Evolutionary conservation across 2,329 filamentous ascomycete species (phyloP).

Genomic region (Penicillium janthinellum): DNA sequence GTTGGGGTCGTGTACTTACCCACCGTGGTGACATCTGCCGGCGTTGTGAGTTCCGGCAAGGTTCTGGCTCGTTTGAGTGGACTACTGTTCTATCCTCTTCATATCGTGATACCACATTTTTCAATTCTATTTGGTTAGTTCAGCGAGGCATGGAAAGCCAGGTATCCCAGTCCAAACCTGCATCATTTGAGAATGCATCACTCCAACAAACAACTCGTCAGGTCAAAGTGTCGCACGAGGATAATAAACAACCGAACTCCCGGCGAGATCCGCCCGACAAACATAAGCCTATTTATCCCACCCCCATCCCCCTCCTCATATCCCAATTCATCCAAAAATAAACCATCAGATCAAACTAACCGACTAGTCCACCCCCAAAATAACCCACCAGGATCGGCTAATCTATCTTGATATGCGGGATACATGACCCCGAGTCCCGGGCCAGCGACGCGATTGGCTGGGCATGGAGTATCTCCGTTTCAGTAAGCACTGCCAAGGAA

Average conservation of each 20-base stretch:
- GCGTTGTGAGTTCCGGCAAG: background rate
- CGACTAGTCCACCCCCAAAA: background rate
- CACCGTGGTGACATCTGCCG: background rate
- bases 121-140: background rate
- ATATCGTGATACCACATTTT: background rate
- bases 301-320: background rate
- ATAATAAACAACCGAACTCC: background rate
- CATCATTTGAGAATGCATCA: too few relatives aligned
- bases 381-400: background rate
- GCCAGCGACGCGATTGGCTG: conserved; percentile 15
- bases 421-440: background rate
- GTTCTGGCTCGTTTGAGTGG: background rate
- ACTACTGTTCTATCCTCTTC: background rate
- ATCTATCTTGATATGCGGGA: background rate
- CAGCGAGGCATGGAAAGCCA: too few relatives aligned
- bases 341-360: background rate
- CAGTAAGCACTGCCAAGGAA: conserved; percentile 25
- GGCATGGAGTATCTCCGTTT: conserved; percentile 12
- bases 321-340: background rate
- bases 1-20: background rate
- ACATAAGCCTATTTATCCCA: conserved; percentile 6
- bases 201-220: too few relatives aligned
- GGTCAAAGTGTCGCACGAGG: background rate
- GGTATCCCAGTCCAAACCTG: too few relatives aligned
- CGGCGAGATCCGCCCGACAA: background rate